phyloP scores from a whole-genome alignment of 371 early-diverging fungal genomes.

The Mucor piriformis region DNA sequence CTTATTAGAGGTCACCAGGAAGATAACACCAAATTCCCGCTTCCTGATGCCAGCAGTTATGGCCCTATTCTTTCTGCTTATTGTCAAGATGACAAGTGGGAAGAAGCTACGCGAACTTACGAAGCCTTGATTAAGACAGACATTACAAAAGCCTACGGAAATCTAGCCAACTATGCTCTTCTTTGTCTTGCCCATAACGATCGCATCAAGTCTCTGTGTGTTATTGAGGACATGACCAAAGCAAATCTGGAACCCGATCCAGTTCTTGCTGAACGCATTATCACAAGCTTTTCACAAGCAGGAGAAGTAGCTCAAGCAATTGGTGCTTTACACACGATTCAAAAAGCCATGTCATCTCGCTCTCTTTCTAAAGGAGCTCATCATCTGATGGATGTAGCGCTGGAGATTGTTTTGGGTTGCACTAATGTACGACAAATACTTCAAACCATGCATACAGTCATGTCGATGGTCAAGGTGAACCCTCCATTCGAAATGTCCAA shows the following conservation, averaged over 20 bases:
- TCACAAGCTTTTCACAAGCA: slow-evolving; percentile 20
- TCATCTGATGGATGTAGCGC: slow-evolving; percentile 23
- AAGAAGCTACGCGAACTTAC: slow-evolving; percentile 37
- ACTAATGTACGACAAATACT: slow-evolving; percentile 6
- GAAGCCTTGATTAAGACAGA: slow-evolving; percentile 36
- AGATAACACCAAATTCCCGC: slow-evolving; percentile 19
- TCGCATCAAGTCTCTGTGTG: slow-evolving; percentile 21
- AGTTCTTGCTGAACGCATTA: slow-evolving; percentile 35
- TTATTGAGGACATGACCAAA: slow-evolving; percentile 42
- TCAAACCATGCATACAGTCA: slow-evolving; percentile 3
- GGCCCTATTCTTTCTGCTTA: slow-evolving; percentile 53
- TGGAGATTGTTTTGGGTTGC: slow-evolving; percentile 8
- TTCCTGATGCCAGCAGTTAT: slow-evolving; percentile 49
- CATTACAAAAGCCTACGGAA: slow-evolving; percentile 50
- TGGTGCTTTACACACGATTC: slow-evolving; percentile 27
- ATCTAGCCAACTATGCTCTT: slow-evolving; percentile 50
- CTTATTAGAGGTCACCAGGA: slow-evolving; percentile 20
- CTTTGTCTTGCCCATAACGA: slow-evolving; percentile 36
- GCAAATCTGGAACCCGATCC: slow-evolving; percentile 49
- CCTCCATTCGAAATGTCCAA: slow-evolving; percentile 7
- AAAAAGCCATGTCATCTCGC: slow-evolving; percentile 32
- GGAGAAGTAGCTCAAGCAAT: slow-evolving; percentile 29
- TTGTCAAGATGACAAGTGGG: slow-evolving; percentile 31
- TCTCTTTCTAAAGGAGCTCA: slow-evolving; percentile 25
- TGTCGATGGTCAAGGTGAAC: background rate